A percentile compares a stretch with the other conserved stretches of the same genome.
phyloP scores from a whole-genome alignment of 208 protist species.

The Wallacemonas sp. region DNA sequence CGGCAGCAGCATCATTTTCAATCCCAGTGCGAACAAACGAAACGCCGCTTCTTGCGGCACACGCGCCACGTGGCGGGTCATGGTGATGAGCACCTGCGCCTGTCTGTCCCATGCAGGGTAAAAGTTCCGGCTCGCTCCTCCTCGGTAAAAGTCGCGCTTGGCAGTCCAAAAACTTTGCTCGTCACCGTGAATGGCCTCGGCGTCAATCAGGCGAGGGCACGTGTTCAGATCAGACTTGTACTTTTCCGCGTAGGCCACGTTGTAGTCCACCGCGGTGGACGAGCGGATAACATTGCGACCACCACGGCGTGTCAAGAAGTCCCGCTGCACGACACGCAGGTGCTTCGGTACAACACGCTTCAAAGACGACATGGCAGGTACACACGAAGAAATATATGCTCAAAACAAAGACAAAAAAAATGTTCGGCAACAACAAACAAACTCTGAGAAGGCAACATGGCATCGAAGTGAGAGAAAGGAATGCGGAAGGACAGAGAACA shows the following conservation, averaged over 20 bases:
- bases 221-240: conserved; percentile 32
- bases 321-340: conserved; percentile 67
- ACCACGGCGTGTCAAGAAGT: conserved; percentile 67
- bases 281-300: conserved; percentile 53
- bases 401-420: conserved; percentile 5
- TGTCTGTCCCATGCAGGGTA: conserved; percentile 79
- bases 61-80: conserved; percentile 70
- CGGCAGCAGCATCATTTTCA: conserved; percentile 78
- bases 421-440: too few relatives aligned
- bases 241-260: conserved; percentile 33
- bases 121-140: conserved; percentile 31
- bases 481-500: too few relatives aligned
- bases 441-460: too few relatives aligned
- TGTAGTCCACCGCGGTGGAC: conserved; percentile 67
- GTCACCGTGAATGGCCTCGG: conserved; percentile 77
- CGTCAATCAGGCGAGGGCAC: conserved; percentile 78
- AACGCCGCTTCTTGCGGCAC: conserved; percentile 84
- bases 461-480: too few relatives aligned
- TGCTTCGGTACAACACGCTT: conserved; percentile 42
- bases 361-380: background rate
- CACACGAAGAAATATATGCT: background rate
- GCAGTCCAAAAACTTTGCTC: conserved; percentile 77
- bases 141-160: conserved; percentile 66
- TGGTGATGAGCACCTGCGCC: conserved; percentile 74
- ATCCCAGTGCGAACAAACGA: conserved; percentile 69